Conservation (phyloP, 192 early-diverging fungal species). For the Polychytrium aggregatum region DNA sequence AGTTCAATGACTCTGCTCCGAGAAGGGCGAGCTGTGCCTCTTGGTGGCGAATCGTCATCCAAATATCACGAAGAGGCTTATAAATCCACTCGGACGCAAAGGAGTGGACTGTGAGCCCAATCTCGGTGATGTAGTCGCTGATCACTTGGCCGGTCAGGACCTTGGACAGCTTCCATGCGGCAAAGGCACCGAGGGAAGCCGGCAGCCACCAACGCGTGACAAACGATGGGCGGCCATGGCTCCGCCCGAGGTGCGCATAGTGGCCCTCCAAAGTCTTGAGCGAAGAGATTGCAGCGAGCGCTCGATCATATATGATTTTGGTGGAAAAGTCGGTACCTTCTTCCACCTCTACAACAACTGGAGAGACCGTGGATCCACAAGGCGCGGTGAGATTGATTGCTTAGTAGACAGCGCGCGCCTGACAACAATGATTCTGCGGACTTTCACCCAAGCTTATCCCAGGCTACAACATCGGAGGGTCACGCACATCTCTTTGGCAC, state of each 20-base stretch:
- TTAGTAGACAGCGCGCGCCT: background rate
- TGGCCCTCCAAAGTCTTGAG: conserved; percentile 7
- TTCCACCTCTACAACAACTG: conserved; percentile 13
- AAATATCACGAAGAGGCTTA: conserved; percentile 58
- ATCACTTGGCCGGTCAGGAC: conserved; percentile 14
- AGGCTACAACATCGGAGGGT: too few species aligned
- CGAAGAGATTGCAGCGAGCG: conserved; percentile 2
- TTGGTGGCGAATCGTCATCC: conserved; percentile 68
- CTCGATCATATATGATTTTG: conserved; percentile 6
- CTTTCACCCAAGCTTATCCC: too few species aligned
- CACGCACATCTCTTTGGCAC: too few species aligned
- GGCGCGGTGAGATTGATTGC: conserved; percentile 8
- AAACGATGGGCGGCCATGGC: conserved; percentile 43
- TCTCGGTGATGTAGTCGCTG: conserved; percentile 36
- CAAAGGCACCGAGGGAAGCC: conserved; percentile 28
- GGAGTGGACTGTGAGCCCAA: conserved; percentile 34
- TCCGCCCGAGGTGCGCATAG: conserved; percentile 17
- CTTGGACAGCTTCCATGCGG: conserved; percentile 26
- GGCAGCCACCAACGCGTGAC: conserved; percentile 65
- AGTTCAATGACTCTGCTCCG: conserved; percentile 59
- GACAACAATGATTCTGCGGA: too few species aligned
- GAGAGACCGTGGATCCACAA: conserved; percentile 8
- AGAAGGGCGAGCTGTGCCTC: conserved; percentile 66
- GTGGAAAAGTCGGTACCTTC: conserved; percentile 2
- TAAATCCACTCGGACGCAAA: conserved; percentile 72